Percentiles rank a stretch among this genome's conserved stretches.
Evolutionary conservation across 2,329 filamentous ascomycete species (phyloP).

Genomic region (Thielaviopsis cerberus): DNA sequence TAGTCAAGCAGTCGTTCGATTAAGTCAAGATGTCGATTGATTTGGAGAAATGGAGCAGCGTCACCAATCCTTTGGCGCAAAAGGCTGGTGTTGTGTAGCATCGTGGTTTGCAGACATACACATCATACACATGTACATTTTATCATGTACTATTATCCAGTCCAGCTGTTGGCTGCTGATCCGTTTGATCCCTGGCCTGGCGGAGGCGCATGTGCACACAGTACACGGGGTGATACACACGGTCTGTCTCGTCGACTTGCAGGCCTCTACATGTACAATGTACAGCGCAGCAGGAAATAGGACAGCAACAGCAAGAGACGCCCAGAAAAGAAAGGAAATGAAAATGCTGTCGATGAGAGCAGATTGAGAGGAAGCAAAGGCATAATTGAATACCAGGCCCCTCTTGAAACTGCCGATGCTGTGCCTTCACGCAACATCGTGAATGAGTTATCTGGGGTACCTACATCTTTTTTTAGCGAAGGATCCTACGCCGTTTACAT

Average conservation of each 20-base stretch:
- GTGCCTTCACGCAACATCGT: not conserved
- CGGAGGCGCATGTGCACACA: not conserved
- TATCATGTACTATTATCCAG: no score
- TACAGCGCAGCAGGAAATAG: no score
- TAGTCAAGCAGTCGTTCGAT: not conserved
- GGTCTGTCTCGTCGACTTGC: no score
- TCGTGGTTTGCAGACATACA: not conserved
- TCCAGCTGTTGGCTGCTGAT: not conserved
- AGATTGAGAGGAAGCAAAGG: not conserved
- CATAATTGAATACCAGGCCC: not conserved
- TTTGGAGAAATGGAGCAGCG: not conserved
- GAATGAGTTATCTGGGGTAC: slow-evolving; percentile 8
- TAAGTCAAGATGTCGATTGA: not conserved
- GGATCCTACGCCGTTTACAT: not conserved
- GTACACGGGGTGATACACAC: no score
- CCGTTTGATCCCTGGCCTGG: not conserved
- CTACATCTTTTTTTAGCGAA: slow-evolving; percentile 8
- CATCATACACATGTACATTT: not conserved
- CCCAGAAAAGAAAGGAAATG: not conserved
- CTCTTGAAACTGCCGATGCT: not conserved
- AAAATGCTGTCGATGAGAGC: no score
- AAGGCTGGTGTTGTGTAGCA: not conserved
- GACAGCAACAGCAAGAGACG: no score
- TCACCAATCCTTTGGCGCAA: not conserved
- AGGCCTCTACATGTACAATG: no score